These are phyloP conservation scores for Fraxinus sp. DNA, from an alignment of 305 asterid species.

Conservation along the genomic window DNA sequence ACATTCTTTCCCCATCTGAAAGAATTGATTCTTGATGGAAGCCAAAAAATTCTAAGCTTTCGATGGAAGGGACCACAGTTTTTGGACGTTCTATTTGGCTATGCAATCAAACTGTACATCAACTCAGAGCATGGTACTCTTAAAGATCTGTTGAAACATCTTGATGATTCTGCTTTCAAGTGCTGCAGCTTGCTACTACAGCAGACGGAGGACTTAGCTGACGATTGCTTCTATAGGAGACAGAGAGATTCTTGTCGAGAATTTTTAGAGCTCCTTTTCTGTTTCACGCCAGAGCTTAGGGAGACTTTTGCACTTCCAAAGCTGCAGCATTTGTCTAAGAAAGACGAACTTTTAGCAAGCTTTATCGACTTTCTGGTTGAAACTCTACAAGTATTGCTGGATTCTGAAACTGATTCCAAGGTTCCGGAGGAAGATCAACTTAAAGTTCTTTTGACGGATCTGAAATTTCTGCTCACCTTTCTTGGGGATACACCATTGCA, in stretches of 20 bases:
- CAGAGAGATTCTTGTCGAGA: not conserved
- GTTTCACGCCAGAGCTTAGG: not conserved
- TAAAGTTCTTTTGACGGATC: not conserved
- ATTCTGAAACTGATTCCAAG: not conserved
- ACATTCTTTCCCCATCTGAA: not conserved
- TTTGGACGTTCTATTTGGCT: not conserved
- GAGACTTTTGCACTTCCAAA: not conserved
- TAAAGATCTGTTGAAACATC: not conserved
- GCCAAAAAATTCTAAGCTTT: not conserved
- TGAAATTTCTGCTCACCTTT: not conserved
- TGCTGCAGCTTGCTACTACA: not conserved
- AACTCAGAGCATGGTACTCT: not conserved
- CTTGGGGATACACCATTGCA: not conserved
- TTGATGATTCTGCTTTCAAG: not conserved
- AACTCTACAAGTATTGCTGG: not conserved
- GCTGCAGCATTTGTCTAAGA: not conserved
- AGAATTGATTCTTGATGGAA: not conserved
- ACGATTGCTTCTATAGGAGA: not conserved
- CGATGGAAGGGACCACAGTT: not conserved
- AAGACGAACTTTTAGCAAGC: not conserved
- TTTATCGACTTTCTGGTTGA: not conserved
- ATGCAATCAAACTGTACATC: not conserved
- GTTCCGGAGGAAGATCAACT: not conserved
- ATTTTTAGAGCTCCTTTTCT: not conserved
- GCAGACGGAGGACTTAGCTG: not conserved